Evolutionary conservation across 2,329 filamentous ascomycete species (phyloP).

Genomic region (Akanthomyces muscarius): DNA sequence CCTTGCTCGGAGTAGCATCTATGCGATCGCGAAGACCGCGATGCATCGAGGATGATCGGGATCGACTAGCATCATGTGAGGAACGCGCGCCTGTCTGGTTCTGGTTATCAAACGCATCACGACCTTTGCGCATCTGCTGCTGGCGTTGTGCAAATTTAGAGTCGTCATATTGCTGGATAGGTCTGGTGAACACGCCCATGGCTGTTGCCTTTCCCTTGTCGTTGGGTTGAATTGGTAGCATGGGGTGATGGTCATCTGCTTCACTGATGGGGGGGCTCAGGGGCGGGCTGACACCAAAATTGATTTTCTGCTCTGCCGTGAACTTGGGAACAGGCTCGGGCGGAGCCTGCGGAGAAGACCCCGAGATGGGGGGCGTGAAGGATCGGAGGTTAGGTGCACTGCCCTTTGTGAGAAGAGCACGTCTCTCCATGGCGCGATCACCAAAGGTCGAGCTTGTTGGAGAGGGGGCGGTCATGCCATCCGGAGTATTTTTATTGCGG

Average conservation of each 20-base stretch:
- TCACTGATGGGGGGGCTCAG: constrained; percentile 63
- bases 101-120: constrained; percentile 48
- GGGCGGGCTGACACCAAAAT: constrained; percentile 35
- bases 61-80: constrained; percentile 36
- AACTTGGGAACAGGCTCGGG: constrained; percentile 37
- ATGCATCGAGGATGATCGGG: constrained; percentile 44
- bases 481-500: constrained; percentile 45
- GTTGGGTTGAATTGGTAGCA: constrained; percentile 65
- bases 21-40: constrained; percentile 32
- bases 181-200: constrained; percentile 60
- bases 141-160: constrained; percentile 79
- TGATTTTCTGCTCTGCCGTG: constrained; percentile 29
- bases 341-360: constrained; percentile 36
- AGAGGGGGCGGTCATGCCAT: constrained; percentile 45
- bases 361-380: constrained; percentile 44
- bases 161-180: constrained; percentile 74
- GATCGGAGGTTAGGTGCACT: constrained; percentile 68
- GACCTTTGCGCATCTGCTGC: constrained; percentile 71
- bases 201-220: constrained; percentile 82
- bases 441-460: constrained; percentile 40
- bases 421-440: constrained; percentile 46
- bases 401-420: constrained; percentile 46
- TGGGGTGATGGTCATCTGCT: constrained; percentile 60
- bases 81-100: constrained; percentile 41
- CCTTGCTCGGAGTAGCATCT: constrained; percentile 27